These are phyloP conservation scores for Rhodamnia rubescens DNA, from an alignment of 345 rosid species.

Conservation along the genomic window DNA sequence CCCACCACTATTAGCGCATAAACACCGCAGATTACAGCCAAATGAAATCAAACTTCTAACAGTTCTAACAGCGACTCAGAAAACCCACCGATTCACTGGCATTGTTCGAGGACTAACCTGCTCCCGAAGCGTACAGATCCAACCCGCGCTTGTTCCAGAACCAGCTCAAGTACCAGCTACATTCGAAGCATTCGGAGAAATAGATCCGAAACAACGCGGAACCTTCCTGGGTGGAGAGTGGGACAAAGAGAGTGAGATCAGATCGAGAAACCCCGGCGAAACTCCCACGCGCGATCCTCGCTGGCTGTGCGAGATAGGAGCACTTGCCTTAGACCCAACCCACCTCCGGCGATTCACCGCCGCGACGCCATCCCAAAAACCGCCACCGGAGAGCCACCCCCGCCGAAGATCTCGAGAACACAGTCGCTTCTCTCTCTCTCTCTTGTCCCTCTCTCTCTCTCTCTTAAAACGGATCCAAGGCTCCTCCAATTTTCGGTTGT, in stretches of 20 bases:
- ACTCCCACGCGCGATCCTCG: neutral
- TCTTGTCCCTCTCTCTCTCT: neutral
- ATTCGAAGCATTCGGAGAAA: neutral
- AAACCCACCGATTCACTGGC: neutral
- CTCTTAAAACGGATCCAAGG: slow-evolving; percentile 40
- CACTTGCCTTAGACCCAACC: neutral
- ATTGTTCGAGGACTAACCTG: neutral
- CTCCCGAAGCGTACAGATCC: neutral
- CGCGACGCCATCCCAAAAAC: neutral
- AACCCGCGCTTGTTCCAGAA: neutral
- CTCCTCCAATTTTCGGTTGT: neutral
- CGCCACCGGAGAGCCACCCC: neutral
- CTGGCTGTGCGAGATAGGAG: neutral
- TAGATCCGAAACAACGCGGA: neutral
- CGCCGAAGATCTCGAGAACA: neutral
- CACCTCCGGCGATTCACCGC: neutral
- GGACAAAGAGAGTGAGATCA: neutral
- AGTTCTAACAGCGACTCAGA: neutral
- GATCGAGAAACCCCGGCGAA: neutral
- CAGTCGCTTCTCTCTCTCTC: neutral
- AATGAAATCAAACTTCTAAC: neutral
- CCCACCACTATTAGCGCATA: neutral
- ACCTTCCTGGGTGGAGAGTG: neutral
- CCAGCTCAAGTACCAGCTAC: neutral
- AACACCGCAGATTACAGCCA: neutral